phyloP scores from a whole-genome alignment of 2,329 filamentous ascomycete species.

The Penicillium polonicum region DNA sequence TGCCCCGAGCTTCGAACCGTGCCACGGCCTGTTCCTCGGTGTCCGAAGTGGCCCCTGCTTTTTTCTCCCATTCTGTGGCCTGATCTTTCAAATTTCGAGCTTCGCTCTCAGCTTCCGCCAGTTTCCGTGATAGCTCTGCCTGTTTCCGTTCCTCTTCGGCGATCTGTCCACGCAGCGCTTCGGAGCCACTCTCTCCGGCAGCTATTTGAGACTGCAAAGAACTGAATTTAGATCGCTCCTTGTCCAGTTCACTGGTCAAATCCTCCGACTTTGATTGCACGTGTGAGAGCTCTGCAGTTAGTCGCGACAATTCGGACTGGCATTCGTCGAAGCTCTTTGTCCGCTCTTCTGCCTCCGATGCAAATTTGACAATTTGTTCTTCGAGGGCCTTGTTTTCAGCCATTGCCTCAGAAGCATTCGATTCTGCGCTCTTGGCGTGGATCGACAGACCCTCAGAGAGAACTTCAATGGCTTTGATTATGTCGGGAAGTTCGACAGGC shows the following conservation, averaged over 20 bases:
- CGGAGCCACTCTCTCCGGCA: conserved; percentile 80
- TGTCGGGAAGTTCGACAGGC: conserved; percentile 57
- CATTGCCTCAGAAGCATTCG: conserved; percentile 59
- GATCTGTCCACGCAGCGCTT: conserved; percentile 70
- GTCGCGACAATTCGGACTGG: conserved; percentile 52
- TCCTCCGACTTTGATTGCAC: conserved; percentile 49
- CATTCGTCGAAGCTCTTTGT: conserved; percentile 55
- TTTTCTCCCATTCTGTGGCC: conserved; percentile 66
- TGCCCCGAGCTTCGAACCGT: conserved; percentile 68
- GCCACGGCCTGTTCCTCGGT: conserved; percentile 40
- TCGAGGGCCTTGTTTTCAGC: conserved; percentile 64
- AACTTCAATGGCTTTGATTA: conserved; percentile 61
- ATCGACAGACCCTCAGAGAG: conserved; percentile 59
- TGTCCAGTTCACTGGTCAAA: conserved; percentile 55
- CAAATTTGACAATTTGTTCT: conserved; percentile 55
- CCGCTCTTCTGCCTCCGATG: conserved; percentile 56
- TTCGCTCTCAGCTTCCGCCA: conserved; percentile 73
- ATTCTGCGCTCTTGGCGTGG: conserved; percentile 61
- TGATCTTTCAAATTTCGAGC: conserved; percentile 75
- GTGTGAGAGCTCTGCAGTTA: conserved; percentile 55
- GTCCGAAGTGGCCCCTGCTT: conserved; percentile 39
- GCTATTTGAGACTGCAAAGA: conserved; percentile 69
- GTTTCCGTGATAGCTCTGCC: conserved; percentile 64
- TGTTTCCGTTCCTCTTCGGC: conserved; percentile 74
- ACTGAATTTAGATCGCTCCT: conserved; percentile 68